Base-by-base conservation (phyloP, 768 basidiomycete genomes). In the Boletus patriciae region DNA sequence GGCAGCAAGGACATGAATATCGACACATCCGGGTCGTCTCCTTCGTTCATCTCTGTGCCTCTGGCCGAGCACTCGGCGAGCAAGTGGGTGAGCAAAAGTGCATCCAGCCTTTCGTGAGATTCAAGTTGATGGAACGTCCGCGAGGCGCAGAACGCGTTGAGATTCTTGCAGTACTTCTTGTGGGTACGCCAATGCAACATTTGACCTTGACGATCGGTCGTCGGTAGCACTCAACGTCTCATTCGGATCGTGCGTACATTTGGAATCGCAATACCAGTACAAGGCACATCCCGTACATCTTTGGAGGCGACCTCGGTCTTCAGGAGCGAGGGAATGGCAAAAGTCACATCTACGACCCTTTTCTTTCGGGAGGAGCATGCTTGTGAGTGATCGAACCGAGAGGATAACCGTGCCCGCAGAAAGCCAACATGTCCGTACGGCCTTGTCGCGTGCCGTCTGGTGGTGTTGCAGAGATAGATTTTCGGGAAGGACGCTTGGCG, bases 241-340 rank as follows among this genome's bases (percentile, higher is more conserved):
- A 50, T 46, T 43, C 25, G 19, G 45, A 57, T 47, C 50, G 49
- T 50, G 64, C 82, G 70, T 68, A 91, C 90, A 93, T 69, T 74
- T 62, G 23, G 74, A 59, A 59, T 80, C 78, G 62, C 90, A 93
- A 65, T 93, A 93, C 81, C 83, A 90, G 66, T 86, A 88, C 0
- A 80, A 78, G 16, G 78, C 80, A 61, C 90, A 92, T 13, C 84
- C 83, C 5, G 82, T 78, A 60, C 90, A 92, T 66, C 76, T 78
- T 58, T 74, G 80, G 43, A 90, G 75, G 34, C 57, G 65, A 13
- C 61, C 58, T 18, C 50, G 54, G 56, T 37, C 72, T 66, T 19
- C 58, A 23, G 68, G 58, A 4, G 74, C 63, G 5, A 69, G 50
- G 4, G 73, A 71, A 60, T 84, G 80, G 63, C 89, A 92, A 27